Base-by-base conservation (phyloP, 305 asterid species). In the Lippia alba region DNA sequence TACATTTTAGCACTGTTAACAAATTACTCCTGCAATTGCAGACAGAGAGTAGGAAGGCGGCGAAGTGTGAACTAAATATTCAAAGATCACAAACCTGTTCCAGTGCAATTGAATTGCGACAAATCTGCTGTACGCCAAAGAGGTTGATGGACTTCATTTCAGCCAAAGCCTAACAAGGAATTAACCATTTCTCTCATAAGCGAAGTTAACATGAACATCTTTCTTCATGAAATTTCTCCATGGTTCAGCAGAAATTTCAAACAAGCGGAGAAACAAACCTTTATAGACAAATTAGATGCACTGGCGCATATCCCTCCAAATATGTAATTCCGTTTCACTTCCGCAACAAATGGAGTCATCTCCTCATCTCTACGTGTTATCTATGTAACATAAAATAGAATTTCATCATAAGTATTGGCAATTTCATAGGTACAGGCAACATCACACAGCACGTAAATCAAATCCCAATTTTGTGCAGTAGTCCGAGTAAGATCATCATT, bases 331-430 rank as follows among this genome's bases (percentile, higher is more conserved):
- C 97, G 91, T 83, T 87, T 95, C 68, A 80, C 84, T 75, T 90
- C 97, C 20, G 94, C 89, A 69, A 92, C 80, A 74, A 89, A 95
- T 53, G 96, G 97, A 14, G 91, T 79, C 87, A 92, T 92, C 85
- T 90, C 96, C 83, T 95, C 98, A 75, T 95, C 99, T 67, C 99
- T 87, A 45, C 97, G 97, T 74, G 98, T 89, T 82, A 92, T 87
- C 98, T 95, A 74, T 74, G 64, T 78, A 18, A 73, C 74, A 85
- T 50, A 57, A 71, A 79, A 59, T 56, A 71, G 67, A 76, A 44
- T 1, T 50, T 57, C 41, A 75, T 24, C 55, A 67, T 19, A 56
- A 45, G 45, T 33, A 20, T 69, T 18, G 18, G 30, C 50, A 56
- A 68, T 56, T 78, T 68, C 50, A 64, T 41, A 74, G 51, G 72